phyloP scores from a whole-genome alignment of 345 rosid genomes.

The Acer campestre region DNA sequence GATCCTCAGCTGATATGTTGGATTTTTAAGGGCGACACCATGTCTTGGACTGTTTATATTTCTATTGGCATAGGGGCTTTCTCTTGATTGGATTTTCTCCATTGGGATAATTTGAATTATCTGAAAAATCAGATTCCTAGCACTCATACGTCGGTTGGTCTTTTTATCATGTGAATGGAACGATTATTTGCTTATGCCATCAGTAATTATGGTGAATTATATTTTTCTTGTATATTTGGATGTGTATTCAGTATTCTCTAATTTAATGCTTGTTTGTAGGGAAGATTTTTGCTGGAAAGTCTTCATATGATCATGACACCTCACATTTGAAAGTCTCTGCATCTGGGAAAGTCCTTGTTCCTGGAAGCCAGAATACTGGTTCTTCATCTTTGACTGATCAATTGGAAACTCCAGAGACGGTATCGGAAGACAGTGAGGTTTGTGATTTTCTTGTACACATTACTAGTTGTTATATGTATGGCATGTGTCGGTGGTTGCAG shows the following conservation, averaged over 20 bases:
- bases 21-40: background rate
- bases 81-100: background rate
- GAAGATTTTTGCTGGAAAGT: slow-evolving; percentile 64
- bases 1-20: background rate
- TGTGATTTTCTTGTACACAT: slow-evolving; percentile 15
- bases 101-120: background rate
- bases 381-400: slow-evolving; percentile 53
- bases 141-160: background rate
- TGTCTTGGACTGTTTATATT: background rate
- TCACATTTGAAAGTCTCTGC: slow-evolving; percentile 53
- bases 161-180: slow-evolving; percentile 2
- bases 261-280: slow-evolving; percentile 62
- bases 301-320: slow-evolving; percentile 61
- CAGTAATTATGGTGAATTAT: background rate
- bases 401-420: slow-evolving; percentile 37
- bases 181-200: background rate
- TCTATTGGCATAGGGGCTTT: background rate
- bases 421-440: slow-evolving; percentile 60
- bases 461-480: background rate
- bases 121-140: background rate
- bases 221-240: background rate
- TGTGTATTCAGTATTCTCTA: background rate
- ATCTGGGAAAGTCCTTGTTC: slow-evolving; percentile 67
- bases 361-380: slow-evolving; percentile 45
- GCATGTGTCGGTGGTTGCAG: background rate